Percentiles rank a stretch among this genome's conserved stretches.
phyloP scores from a whole-genome alignment of 805 yeast genomes.

The Candida adriatica region DNA sequence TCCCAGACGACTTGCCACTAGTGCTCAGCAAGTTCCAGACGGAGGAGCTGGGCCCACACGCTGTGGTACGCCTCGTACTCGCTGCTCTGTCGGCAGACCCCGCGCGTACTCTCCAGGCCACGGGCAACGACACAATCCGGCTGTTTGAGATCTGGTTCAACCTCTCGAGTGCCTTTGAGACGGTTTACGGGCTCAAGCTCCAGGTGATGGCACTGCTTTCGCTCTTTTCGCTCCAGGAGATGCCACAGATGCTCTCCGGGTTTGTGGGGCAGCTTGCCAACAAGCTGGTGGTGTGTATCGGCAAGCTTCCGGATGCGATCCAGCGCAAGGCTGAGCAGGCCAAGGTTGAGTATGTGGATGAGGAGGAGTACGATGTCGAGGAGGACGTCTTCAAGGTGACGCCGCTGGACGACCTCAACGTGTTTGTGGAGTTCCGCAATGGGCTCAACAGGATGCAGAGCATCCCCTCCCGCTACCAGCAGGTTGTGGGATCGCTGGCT shows the following conservation, averaged over 20 bases:
- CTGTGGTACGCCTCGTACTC: slow-evolving; percentile 52
- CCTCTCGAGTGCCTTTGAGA: slow-evolving; percentile 38
- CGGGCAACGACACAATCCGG: slow-evolving; percentile 42
- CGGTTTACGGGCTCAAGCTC: slow-evolving; percentile 76
- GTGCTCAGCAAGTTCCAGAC: slow-evolving; percentile 11
- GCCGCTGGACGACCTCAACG: slow-evolving; percentile 70
- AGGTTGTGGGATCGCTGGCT: slow-evolving; percentile 23
- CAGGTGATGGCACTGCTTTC: slow-evolving; percentile 61
- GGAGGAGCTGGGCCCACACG: slow-evolving; percentile 31
- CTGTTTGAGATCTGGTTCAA: slow-evolving; percentile 64
- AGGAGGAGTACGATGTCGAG: slow-evolving; percentile 30
- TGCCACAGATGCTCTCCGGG: slow-evolving; percentile 30
- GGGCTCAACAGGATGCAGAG: slow-evolving; percentile 43
- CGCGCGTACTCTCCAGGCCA: slow-evolving; percentile 39
- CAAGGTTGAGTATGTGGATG: slow-evolving; percentile 42
- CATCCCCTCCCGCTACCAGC: slow-evolving; percentile 39
- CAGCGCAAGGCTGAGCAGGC: slow-evolving; percentile 46
- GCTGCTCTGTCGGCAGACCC: slow-evolving; percentile 62
- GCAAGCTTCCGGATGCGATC: slow-evolving; percentile 66
- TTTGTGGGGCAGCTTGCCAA: slow-evolving; percentile 44
- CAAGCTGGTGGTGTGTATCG: slow-evolving; percentile 44
- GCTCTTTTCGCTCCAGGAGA: slow-evolving; percentile 33
- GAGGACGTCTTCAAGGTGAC: slow-evolving; percentile 79
- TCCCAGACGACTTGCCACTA: slow-evolving; percentile 12
- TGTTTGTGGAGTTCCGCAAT: slow-evolving; percentile 57